Conservation (phyloP, 192 early-diverging fungal genomes). For the Irineochytrium annulatum region DNA sequence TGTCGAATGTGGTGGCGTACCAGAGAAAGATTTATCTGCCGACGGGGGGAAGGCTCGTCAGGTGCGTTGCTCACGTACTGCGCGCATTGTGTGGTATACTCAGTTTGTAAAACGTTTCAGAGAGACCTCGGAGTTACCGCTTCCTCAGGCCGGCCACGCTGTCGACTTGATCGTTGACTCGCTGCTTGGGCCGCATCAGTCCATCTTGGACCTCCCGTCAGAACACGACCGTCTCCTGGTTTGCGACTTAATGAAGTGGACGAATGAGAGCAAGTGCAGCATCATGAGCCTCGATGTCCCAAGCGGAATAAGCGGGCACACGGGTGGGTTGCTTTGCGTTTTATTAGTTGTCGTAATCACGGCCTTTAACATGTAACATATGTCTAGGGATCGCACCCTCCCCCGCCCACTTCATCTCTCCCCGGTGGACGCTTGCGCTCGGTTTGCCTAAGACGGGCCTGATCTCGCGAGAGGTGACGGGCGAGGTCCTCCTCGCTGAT, state of each 20-base stretch:
- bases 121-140: slow-evolving; percentile 64
- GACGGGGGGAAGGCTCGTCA: slow-evolving; percentile 47
- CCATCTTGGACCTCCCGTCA: slow-evolving; percentile 47
- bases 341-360: not conserved
- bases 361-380: not conserved
- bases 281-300: slow-evolving; percentile 67
- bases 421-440: slow-evolving; percentile 76
- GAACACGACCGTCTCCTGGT: slow-evolving; percentile 38
- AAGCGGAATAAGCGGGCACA: slow-evolving; percentile 56
- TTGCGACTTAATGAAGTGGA: slow-evolving; percentile 65
- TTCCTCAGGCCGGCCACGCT: slow-evolving; percentile 30
- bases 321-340: slow-evolving; percentile 33
- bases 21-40: slow-evolving; percentile 42
- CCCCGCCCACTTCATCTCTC: slow-evolving; percentile 49
- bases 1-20: slow-evolving; percentile 35
- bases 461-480: slow-evolving; percentile 48
- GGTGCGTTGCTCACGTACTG: slow-evolving; percentile 24
- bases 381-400: slow-evolving; percentile 50
- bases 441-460: slow-evolving; percentile 69
- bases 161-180: slow-evolving; percentile 73
- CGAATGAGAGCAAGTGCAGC: slow-evolving; percentile 52
- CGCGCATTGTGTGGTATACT: no score
- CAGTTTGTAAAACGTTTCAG: no score
- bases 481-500: slow-evolving; percentile 75
- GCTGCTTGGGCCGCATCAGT: slow-evolving; percentile 57